Evolutionary conservation across 208 protist species (phyloP).

Genomic region (Leishmania major): DNA sequence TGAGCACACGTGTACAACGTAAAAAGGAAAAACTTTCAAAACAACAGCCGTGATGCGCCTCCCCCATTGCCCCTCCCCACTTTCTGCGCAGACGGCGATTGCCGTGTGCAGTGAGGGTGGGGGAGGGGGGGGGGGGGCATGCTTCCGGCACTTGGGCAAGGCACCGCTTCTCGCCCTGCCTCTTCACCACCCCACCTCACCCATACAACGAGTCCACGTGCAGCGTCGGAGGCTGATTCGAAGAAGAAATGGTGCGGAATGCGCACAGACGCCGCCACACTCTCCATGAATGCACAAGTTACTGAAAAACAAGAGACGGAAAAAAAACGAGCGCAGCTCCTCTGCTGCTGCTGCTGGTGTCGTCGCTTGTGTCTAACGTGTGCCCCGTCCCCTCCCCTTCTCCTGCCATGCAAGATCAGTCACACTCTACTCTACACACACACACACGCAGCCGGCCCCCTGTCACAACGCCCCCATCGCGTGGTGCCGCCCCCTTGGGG

Average conservation of each 20-base stretch:
- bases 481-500: too few species aligned
- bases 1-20: too few species aligned
- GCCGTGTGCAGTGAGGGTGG: too few species aligned
- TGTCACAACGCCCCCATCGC: too few species aligned
- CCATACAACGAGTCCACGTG: neutral
- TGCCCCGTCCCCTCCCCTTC: too few species aligned
- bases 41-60: neutral
- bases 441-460: too few species aligned
- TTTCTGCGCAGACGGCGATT: too few species aligned
- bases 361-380: neutral
- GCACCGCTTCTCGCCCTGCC: neutral
- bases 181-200: neutral
- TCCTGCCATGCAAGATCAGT: too few species aligned
- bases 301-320: neutral
- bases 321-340: neutral
- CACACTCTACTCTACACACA: too few species aligned
- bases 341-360: neutral
- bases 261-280: neutral
- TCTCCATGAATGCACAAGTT: too few species aligned
- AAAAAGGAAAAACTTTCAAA: neutral
- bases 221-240: neutral
- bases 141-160: neutral
- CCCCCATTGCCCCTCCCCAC: too few species aligned
- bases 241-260: neutral
- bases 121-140: neutral